Evolutionary conservation across 768 basidiomycete genomes (phyloP).

Genomic region (Trametes sanguinea): DNA sequence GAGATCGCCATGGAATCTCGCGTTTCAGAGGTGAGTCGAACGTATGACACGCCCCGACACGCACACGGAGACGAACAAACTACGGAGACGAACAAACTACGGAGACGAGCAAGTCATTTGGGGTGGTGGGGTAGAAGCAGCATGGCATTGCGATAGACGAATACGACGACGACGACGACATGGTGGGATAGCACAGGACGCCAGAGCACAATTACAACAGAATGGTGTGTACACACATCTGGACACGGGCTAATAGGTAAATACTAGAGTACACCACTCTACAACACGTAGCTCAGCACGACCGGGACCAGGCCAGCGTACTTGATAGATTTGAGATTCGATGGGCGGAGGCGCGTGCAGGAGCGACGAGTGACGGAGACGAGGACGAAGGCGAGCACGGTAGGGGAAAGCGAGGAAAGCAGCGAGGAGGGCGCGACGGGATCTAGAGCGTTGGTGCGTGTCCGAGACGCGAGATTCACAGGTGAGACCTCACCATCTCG

Average conservation of each 20-base stretch:
- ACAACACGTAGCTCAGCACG: slow-evolving; percentile 17
- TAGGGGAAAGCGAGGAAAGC: neutral
- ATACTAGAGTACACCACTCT: slow-evolving; percentile 5
- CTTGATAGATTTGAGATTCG: neutral
- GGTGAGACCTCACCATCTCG: slow-evolving; percentile 28
- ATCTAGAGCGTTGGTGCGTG: neutral
- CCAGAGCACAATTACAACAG: slow-evolving; percentile 7
- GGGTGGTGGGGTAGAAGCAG: neutral
- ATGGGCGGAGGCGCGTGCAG: neutral
- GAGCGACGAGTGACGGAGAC: neutral
- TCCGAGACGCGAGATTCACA: slow-evolving; percentile 10
- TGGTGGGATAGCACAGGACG: neutral
- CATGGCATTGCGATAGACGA: neutral
- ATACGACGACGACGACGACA: neutral
- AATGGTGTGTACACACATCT: neutral
- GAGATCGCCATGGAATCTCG: neutral
- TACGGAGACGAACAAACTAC: neutral
- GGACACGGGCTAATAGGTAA: neutral
- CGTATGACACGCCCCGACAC: neutral
- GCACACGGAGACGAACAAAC: neutral
- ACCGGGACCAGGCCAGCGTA: slow-evolving; percentile 10
- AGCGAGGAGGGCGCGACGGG: neutral
- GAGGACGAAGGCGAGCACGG: neutral
- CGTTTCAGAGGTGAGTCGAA: neutral
- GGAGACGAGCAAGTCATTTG: neutral